Evolutionary conservation across 192 early-diverging fungal genomes (phyloP), one percentile per base, ranked within the genome.

Genomic region (Funneliformis geosporum): DNA sequence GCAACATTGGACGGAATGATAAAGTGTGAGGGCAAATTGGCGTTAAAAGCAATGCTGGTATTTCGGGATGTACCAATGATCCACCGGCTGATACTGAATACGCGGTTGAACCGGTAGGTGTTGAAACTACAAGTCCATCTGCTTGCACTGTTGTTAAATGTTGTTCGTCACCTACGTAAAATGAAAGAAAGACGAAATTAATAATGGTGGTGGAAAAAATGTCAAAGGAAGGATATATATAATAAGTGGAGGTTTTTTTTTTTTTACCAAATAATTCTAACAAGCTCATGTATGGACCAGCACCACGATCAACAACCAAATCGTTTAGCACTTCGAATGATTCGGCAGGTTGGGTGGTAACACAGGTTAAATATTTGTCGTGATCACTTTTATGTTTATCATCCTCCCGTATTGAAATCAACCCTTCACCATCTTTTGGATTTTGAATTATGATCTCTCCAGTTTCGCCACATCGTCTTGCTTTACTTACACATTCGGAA

Each of bases 71-170:
- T 16, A 97, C 96, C 39, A 99, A 84, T 23, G 95, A 94, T 1
- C 97, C 97, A 40, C 97, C 97, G 4, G 97, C 96, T n/a, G 95
- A 94, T 86, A 95, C 85, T 62, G 93, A 94, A 80, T 96, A 96
- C 0, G 94, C 94, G 0, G 94, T 96, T 1, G 92, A 93, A 67
- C 98, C 98, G 0, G 98, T 99, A 8, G 97, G 95, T 6, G 98
- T 98, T 0, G 96, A 93, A 73, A 99, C 84, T 38, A 95, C 94
- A 80, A 99, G 86, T 2, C 98, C 98, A 82, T 99, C 98, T 0
- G 98, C 98, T 78, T 98, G 95, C 4, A 98, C 95, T 0, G 96
- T 97, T 4, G 98, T 98, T 42, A 99, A 83, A 79, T 97, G 95
- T 70, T 90, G 83, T 40, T 94, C 92, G 78, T 97, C 94, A 16